Base-by-base conservation (phyloP, 2,329 filamentous ascomycete species). In the Aspergillus thermomutatus region DNA sequence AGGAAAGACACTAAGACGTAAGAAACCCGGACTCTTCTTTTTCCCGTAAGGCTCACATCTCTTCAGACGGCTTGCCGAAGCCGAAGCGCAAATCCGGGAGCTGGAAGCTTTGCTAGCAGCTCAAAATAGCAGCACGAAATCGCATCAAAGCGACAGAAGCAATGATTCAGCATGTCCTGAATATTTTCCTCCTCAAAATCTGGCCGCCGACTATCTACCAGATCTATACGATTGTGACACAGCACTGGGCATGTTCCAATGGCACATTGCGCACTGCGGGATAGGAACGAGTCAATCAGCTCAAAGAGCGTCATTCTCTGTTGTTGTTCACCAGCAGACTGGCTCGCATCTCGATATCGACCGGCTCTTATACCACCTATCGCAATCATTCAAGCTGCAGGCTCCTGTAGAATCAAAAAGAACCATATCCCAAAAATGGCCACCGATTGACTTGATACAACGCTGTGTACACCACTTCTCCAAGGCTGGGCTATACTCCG, bases 1-100 rank as follows among this genome's bases (percentile, higher is more conserved):
- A 66, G 59, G 11, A 66, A 62, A 55, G 59, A 56, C 14, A 49
- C 60, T n/a, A 58, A 59, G 23, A 54, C 64, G 65, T 68, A 57
- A 61, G 64, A 43, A 21, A 11, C 8, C 31, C 3, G 23, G 3
- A 3, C 5, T 4, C 19, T 6, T 6, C 11, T 34, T 8, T 45
- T 27, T 4, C 10, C 10, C 19, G 25, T 46, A 45, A 57, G 41
- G 3, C n/a, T 46, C 40, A 46, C 31, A 34, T 14, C 27, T 28
- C 27, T 28, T 28, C 27, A 67, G 66, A 21, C 59, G 64, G 37
- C 59, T 68, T 17, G 58, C 53, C 23, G 65, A 66, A n/a, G 52
- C 62, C 17, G 59, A 56, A 53, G 59, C 62, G 11, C 58, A 57
- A 9, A 56, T 68, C 11, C 58, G 52, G 28, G 57, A 64, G 27